Evolutionary conservation across 129 eudicot genomes (phyloP), one percentile per base, ranked within the genome.

Genomic region (Flaveria trinervia): DNA sequence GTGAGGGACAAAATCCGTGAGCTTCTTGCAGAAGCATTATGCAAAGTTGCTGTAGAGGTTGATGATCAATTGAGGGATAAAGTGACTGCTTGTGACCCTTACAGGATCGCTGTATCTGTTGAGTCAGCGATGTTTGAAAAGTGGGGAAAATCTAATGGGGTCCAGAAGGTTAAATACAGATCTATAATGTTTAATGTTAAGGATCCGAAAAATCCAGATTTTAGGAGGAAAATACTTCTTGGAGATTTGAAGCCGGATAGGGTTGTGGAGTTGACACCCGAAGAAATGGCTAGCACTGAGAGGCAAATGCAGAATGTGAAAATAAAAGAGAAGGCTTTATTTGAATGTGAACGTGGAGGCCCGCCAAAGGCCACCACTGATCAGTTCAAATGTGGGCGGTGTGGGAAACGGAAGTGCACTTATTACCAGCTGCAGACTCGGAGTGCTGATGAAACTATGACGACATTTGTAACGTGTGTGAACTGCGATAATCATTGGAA

Each of bases 371-470:
- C 97, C 28, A 85, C 93, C 25, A 93, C 98, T 0, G 82, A 84
- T 54, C 83, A 87, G 69, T 93, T 93, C 72, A 89, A 69, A 64
- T 92, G 96, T 51, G 94, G 90, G 8, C 82, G 92, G 55, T 92
- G 98, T 51, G 86, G 89, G 65, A 85, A 90, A 82, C 75, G 86
- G 72, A 81, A 92, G 80, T 80, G 87, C 71, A 88, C 92, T n/a
- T 92, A 92, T 68, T 88, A 90, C 68, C 98, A 90, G 85, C n/a
- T 92, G 90, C 98, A 92, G 79, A 92, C 98, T 36, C 78, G 98
- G 52, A 88, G 97, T 85, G 97, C 94, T 12, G 97, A 91, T 88
- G 97, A 88, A 57, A 96, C 98, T 43, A 92, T 92, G 98, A 92
- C 96, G 0, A 92, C 98, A 12, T 88, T 81, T 65, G 96, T 92